phyloP scores from a whole-genome alignment of 2,329 filamentous ascomycete genomes.

The Simplicillium aogashimaense region DNA sequence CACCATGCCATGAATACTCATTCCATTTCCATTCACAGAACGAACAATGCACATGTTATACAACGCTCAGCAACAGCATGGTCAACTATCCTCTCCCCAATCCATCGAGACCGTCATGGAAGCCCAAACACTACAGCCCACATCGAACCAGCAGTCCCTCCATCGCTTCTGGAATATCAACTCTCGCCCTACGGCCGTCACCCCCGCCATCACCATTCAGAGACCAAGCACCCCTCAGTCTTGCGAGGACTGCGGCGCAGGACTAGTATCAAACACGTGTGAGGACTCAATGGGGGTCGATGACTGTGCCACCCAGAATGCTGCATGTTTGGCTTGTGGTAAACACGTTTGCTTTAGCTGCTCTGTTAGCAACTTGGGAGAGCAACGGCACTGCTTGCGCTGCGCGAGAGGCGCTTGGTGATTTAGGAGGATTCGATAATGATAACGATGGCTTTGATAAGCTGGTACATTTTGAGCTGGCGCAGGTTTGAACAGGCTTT shows the following conservation, averaged over 20 bases:
- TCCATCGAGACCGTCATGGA: background rate
- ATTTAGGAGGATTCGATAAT: background rate
- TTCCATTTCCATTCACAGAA: constrained; percentile 23
- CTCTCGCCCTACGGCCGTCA: constrained; percentile 19
- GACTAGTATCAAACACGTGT: constrained; percentile 10
- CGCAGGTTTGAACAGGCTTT: too few species aligned
- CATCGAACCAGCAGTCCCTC: constrained; percentile 36
- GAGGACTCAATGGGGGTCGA: constrained; percentile 30
- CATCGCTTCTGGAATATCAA: constrained; percentile 54
- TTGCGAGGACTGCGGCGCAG: constrained; percentile 45
- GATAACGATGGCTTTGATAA: too few species aligned
- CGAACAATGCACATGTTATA: constrained; percentile 45
- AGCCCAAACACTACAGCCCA: background rate
- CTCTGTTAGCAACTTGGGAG: constrained; percentile 47
- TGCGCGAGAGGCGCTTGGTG: constrained; percentile 29
- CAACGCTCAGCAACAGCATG: constrained; percentile 6
- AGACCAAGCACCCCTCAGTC: constrained; percentile 16
- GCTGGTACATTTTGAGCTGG: too few species aligned
- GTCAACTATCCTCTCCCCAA: constrained; percentile 4
- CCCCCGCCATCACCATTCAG: constrained; percentile 13
- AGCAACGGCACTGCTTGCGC: constrained; percentile 39
- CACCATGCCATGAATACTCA: background rate
- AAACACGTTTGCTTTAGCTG: constrained; percentile 50
- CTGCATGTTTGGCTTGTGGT: constrained; percentile 37
- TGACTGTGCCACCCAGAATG: constrained; percentile 13